Conservation (phyloP, 164 flowering plant species). For the Malania oleifera region DNA sequence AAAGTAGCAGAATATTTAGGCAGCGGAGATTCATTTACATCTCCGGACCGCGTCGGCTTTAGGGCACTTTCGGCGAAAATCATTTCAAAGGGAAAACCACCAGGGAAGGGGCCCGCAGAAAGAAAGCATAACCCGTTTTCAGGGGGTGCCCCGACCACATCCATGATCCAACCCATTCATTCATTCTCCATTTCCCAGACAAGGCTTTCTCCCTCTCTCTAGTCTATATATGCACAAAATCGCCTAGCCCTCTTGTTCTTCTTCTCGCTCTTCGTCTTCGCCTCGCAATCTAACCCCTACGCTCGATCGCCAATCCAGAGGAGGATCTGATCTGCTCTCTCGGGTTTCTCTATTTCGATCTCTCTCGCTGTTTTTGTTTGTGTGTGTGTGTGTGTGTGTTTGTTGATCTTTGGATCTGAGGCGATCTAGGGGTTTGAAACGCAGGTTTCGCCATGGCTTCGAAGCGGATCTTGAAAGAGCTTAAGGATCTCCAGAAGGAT, state of each 20-base stretch:
- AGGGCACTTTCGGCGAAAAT: slow-evolving; percentile 21
- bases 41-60: too few species aligned
- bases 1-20: too few species aligned
- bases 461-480: slow-evolving; percentile 17
- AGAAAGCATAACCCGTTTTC: too few species aligned
- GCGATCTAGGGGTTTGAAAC: not conserved
- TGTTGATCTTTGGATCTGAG: slow-evolving; percentile 7
- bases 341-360: slow-evolving; percentile 2
- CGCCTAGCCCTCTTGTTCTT: not conserved
- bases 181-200: too few species aligned
- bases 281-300: too few species aligned
- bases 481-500: slow-evolving; percentile 61
- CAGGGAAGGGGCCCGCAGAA: slow-evolving; percentile 12
- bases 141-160: too few species aligned
- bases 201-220: too few species aligned
- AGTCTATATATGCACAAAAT: slow-evolving; percentile 1
- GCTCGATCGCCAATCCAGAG: too few species aligned
- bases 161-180: too few species aligned
- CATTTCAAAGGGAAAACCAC: slow-evolving; percentile 10
- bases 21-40: too few species aligned
- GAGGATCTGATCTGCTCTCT: not conserved
- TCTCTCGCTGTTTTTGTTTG: slow-evolving; percentile 1
- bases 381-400: not conserved
- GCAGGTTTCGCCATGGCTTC: not conserved
- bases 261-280: not conserved